These are phyloP conservation scores for Leccinum pellstonianum DNA, from an alignment of 768 basidiomycete species.

Conservation along the genomic window DNA sequence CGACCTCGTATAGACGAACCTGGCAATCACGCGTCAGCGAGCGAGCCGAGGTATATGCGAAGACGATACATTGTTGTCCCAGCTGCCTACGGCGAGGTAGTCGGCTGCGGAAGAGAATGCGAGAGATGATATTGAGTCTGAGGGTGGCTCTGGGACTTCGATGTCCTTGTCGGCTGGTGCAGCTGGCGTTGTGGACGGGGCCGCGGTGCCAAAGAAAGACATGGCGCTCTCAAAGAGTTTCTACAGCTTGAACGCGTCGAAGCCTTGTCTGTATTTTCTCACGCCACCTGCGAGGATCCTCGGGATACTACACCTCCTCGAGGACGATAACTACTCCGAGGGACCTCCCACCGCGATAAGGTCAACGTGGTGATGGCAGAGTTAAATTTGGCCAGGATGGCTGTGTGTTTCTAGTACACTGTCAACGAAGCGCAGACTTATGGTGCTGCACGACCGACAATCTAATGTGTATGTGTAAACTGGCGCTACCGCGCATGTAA, in stretches of 20 bases:
- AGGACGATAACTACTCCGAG: too few species aligned
- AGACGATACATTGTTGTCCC: slow-evolving; percentile 80
- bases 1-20: slow-evolving; percentile 93
- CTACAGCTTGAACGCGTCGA: neutral
- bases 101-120: slow-evolving; percentile 84
- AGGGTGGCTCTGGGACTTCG: slow-evolving; percentile 76
- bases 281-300: slow-evolving; percentile 20
- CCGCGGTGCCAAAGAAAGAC: slow-evolving; percentile 42
- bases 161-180: slow-evolving; percentile 67
- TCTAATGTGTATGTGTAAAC: neutral
- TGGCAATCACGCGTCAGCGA: slow-evolving; percentile 31
- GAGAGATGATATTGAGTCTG: slow-evolving; percentile 84
- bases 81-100: slow-evolving; percentile 88
- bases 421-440: neutral
- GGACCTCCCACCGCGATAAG: neutral
- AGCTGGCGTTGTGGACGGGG: slow-evolving; percentile 36
- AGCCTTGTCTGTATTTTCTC: slow-evolving; percentile 7
- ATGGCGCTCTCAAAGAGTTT: slow-evolving; percentile 21
- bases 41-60: neutral
- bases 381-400: neutral
- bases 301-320: too few species aligned
- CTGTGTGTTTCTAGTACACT: neutral
- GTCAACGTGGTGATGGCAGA: neutral
- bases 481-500: neutral
- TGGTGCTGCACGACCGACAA: neutral